Percentiles rank a stretch among this genome's conserved stretches.
phyloP scores from a whole-genome alignment of 306 rosid genomes.

The Nissolia schottii region DNA sequence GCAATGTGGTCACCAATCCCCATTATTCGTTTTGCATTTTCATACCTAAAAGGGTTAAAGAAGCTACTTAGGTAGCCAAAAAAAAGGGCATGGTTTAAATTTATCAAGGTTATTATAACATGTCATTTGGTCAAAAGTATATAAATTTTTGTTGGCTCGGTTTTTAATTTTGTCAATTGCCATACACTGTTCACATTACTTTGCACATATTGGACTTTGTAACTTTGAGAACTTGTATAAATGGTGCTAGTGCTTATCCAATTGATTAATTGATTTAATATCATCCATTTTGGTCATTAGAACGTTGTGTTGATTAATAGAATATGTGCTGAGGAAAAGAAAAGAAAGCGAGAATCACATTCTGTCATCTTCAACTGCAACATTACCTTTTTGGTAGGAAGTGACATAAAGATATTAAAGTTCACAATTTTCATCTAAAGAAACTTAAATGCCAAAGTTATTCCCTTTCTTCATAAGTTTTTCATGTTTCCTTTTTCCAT shows the following conservation, averaged over 20 bases:
- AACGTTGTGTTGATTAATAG: neutral
- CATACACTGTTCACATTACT: constrained; percentile 17
- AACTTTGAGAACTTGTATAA: constrained; percentile 7
- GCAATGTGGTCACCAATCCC: constrained; percentile 17
- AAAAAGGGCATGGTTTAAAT: neutral
- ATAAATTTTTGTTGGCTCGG: neutral
- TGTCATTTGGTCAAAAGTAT: constrained; percentile 12
- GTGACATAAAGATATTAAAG: neutral
- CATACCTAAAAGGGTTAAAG: neutral
- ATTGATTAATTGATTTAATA: neutral
- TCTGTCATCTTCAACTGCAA: constrained; percentile 11
- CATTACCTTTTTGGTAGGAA: constrained; percentile 26
- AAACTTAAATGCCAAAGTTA: neutral
- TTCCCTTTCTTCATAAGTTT: too few species aligned
- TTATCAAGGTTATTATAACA: neutral
- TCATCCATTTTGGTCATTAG: neutral
- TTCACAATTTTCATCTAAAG: neutral
- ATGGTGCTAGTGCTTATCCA: constrained; percentile 9
- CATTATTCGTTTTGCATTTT: constrained; percentile 1
- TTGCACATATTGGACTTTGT: neutral
- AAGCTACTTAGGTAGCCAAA: neutral
- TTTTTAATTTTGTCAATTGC: constrained; percentile 2
- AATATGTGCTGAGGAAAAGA: neutral
- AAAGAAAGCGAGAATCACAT: neutral
- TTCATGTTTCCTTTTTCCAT: neutral